Conservation (phyloP, 1,284 basidiomycete genomes). For the Trametes hirsuta region DNA sequence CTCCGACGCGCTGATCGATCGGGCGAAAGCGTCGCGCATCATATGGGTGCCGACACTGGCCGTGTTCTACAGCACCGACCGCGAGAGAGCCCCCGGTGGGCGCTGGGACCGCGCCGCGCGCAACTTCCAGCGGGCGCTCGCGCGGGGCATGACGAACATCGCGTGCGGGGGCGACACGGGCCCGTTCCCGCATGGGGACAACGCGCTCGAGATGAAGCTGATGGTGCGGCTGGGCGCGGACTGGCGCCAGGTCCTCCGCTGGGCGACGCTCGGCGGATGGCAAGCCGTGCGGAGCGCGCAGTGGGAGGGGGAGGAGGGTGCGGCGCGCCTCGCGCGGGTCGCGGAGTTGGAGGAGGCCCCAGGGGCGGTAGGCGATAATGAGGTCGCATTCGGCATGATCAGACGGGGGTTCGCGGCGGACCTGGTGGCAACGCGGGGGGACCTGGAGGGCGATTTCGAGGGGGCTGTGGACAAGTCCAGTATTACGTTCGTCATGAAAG, state of each 20-base stretch:
- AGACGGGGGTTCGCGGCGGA: slow-evolving; percentile 61
- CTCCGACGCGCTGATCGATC: slow-evolving; percentile 33
- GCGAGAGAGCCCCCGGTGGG: slow-evolving; percentile 27
- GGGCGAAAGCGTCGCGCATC: slow-evolving; percentile 25
- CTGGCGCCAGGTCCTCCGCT: slow-evolving; percentile 56
- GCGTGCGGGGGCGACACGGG: slow-evolving; percentile 70
- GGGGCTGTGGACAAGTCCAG: slow-evolving; percentile 45
- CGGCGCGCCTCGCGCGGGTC: slow-evolving; percentile 36
- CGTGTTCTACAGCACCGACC: slow-evolving; percentile 44
- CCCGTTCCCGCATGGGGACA: slow-evolving; percentile 63
- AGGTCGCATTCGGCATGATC: slow-evolving; percentile 58
- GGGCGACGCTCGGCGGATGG: slow-evolving; percentile 66
- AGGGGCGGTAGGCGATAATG: slow-evolving; percentile 50
- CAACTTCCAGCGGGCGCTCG: slow-evolving; percentile 51
- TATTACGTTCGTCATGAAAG: slow-evolving; percentile 64
- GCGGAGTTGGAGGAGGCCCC: slow-evolving; percentile 34
- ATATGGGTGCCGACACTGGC: slow-evolving; percentile 67
- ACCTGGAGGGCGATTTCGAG: slow-evolving; percentile 46
- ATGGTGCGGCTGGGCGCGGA: slow-evolving; percentile 61
- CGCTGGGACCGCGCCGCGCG: slow-evolving; percentile 44
- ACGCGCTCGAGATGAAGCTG: slow-evolving; percentile 62
- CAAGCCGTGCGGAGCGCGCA: slow-evolving; percentile 52
- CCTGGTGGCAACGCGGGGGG: slow-evolving; percentile 56
- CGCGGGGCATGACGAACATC: slow-evolving; percentile 46
- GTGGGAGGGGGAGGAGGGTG: slow-evolving; percentile 50